Evolutionary conservation across 768 basidiomycete species (phyloP).

Genomic region (Pulveroboletus sp.): DNA sequence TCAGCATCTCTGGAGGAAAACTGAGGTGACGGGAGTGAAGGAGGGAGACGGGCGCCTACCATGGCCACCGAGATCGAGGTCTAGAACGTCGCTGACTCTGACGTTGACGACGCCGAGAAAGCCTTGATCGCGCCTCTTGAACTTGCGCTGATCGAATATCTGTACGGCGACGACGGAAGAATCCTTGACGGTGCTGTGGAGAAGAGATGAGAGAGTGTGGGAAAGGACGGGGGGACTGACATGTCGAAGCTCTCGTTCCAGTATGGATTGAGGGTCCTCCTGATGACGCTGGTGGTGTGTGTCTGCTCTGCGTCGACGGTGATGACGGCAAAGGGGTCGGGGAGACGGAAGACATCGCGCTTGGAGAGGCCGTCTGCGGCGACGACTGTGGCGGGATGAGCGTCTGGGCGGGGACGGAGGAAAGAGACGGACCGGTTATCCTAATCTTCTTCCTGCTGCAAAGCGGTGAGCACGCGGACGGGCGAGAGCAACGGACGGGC

Average conservation of each 20-base stretch:
- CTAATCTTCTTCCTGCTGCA: slow-evolving; percentile 67
- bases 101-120: slow-evolving; percentile 98
- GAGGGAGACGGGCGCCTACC: slow-evolving; percentile 49
- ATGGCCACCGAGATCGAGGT: slow-evolving; percentile 89
- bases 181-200: slow-evolving; percentile 83
- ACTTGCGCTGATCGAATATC: slow-evolving; percentile 99
- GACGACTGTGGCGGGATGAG: slow-evolving; percentile 56
- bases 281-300: slow-evolving; percentile 94
- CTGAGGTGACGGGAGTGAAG: not conserved
- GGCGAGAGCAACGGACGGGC: slow-evolving; percentile 2
- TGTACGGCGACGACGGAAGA: slow-evolving; percentile 97
- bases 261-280: slow-evolving; percentile 91
- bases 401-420: not conserved
- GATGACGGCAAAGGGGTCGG: slow-evolving; percentile 97
- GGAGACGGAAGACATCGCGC: slow-evolving; percentile 93
- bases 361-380: slow-evolving; percentile 93
- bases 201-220: not conserved
- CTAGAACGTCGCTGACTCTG: slow-evolving; percentile 83
- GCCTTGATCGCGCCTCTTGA: slow-evolving; percentile 96
- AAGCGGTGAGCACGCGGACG: slow-evolving; percentile 11
- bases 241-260: slow-evolving; percentile 99
- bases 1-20: slow-evolving; percentile 77
- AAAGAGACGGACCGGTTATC: slow-evolving; percentile 55
- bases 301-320: slow-evolving; percentile 98
- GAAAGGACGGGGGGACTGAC: slow-evolving; percentile 41